These are phyloP conservation scores for Scytalidium sp. DNA, from an alignment of 2,329 filamentous ascomycete species.

Conservation along the genomic window DNA sequence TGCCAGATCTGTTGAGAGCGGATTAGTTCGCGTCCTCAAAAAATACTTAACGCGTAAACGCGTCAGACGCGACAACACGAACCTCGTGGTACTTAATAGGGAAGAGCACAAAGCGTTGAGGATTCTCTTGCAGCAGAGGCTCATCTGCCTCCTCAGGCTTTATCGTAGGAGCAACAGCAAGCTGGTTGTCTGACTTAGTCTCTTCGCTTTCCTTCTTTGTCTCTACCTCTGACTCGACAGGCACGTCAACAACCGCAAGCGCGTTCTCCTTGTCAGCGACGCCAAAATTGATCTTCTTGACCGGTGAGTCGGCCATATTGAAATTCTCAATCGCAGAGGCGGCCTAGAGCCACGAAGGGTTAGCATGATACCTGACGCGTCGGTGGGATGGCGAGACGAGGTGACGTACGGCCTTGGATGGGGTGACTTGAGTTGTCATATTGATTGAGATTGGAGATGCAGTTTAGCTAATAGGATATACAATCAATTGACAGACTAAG, in stretches of 20 bases:
- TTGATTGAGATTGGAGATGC: constrained; percentile 14
- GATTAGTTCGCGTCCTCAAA: constrained; percentile 34
- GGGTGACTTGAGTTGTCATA: constrained; percentile 76
- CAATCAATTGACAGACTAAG: neutral
- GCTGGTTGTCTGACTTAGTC: constrained; percentile 41
- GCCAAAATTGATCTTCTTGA: constrained; percentile 84
- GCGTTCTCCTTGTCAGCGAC: constrained; percentile 79
- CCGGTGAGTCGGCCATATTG: constrained; percentile 83
- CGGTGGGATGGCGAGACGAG: constrained; percentile 31
- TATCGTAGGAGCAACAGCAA: constrained; percentile 46
- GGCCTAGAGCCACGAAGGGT: constrained; percentile 54
- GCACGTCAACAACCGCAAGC: constrained; percentile 45
- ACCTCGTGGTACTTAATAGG: constrained; percentile 99
- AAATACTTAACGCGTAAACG: constrained; percentile 69
- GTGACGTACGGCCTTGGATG: constrained; percentile 66
- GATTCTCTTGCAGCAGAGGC: constrained; percentile 92
- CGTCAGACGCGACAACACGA: constrained; percentile 41
- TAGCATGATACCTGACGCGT: constrained; percentile 23
- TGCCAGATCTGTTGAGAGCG: constrained; percentile 79
- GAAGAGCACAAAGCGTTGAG: constrained; percentile 94
- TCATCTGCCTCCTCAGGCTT: constrained; percentile 75
- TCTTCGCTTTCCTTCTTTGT: constrained; percentile 55
- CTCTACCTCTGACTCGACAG: constrained; percentile 50
- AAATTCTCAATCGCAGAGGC: constrained; percentile 82
- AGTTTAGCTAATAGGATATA: neutral